Percentiles rank a stretch among this genome's conserved stretches.
phyloP scores from a whole-genome alignment of 2,329 filamentous ascomycete genomes.

The Alternaria burnsii region DNA sequence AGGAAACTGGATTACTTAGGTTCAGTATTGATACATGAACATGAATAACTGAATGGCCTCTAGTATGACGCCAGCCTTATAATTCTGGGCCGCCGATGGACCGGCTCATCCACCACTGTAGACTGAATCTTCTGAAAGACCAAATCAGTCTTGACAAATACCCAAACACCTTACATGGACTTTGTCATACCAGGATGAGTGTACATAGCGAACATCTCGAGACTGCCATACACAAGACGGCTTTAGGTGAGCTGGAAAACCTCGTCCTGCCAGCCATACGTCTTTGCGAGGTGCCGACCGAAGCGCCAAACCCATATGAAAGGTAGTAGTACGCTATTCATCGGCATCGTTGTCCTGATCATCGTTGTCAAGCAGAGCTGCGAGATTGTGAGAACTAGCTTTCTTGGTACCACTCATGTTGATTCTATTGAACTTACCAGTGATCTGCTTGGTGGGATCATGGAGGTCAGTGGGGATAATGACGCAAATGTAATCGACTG shows the following conservation, averaged over 20 bases:
- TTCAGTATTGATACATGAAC: background rate
- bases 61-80: background rate
- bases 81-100: background rate
- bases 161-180: background rate
- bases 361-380: background rate
- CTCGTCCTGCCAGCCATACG: slow-evolving; percentile 59
- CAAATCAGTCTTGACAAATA: background rate
- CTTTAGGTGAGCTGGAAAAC: slow-evolving; percentile 2
- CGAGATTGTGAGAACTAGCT: background rate
- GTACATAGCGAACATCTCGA: too few relatives aligned
- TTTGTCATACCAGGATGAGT: background rate
- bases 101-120: background rate
- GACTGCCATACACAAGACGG: background rate
- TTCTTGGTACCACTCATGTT: background rate
- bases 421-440: slow-evolving; percentile 9
- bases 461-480: slow-evolving; percentile 12
- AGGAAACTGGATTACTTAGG: background rate
- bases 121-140: background rate
- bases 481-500: background rate
- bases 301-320: slow-evolving; percentile 57
- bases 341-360: background rate
- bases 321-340: slow-evolving; percentile 41
- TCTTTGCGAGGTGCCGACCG: slow-evolving; percentile 58
- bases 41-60: background rate
- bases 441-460: slow-evolving; percentile 21